phyloP scores from a whole-genome alignment of 2,329 filamentous ascomycete species.

The Phyllosticta ampelicida region DNA sequence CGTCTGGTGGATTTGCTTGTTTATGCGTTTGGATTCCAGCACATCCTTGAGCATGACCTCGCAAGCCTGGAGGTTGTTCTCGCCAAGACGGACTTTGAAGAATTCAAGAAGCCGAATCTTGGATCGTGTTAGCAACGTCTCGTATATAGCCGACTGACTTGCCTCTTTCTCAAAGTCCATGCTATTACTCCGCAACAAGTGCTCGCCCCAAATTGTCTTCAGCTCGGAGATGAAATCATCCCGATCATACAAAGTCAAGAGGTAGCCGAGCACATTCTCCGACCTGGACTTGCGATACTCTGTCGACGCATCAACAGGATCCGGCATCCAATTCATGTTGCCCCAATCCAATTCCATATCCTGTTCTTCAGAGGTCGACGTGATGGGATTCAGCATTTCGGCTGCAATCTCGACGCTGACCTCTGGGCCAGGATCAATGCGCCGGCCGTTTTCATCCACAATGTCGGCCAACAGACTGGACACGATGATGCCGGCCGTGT shows the following conservation, averaged over 20 bases:
- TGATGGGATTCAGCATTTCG: constrained; percentile 51
- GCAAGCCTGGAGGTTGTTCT: constrained; percentile 75
- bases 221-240: constrained; percentile 96
- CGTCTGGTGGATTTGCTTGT: constrained; percentile 44
- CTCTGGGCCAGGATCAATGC: constrained; percentile 49
- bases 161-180: constrained; percentile 60
- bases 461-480: constrained; percentile 58
- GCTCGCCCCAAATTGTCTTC: constrained; percentile 76
- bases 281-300: constrained; percentile 81
- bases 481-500: constrained; percentile 68
- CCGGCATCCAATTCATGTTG: constrained; percentile 87
- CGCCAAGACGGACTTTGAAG: constrained; percentile 80
- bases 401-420: constrained; percentile 56
- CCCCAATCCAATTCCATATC: constrained; percentile 71
- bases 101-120: constrained; percentile 65
- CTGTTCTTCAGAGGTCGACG: constrained; percentile 41
- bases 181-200: constrained; percentile 55
- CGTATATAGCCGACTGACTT: background rate
- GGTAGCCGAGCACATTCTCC: constrained; percentile 82
- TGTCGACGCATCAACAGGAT: constrained; percentile 83
- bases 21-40: constrained; percentile 66
- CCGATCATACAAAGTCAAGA: constrained; percentile 78
- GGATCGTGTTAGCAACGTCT: background rate
- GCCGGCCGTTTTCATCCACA: constrained; percentile 33
- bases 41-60: constrained; percentile 98